A percentile compares a stretch with the other conserved stretches of the same genome.
phyloP scores from a whole-genome alignment of 1,284 basidiomycete genomes.

The Ceraceosorus guamensis region DNA sequence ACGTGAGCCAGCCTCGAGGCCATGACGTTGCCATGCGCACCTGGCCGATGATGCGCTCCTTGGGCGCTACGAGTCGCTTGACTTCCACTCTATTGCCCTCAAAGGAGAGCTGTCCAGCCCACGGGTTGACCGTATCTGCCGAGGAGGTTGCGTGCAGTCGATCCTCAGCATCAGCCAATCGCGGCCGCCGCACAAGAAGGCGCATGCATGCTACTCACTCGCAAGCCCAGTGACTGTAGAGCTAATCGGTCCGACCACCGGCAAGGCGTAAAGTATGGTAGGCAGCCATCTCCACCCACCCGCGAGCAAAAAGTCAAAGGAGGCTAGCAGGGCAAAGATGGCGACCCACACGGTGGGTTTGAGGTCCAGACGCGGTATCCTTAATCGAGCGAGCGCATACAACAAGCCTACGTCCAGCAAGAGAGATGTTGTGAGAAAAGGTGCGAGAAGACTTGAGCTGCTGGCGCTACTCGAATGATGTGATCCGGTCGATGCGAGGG shows the following conservation, averaged over 20 bases:
- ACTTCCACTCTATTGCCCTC: conserved; percentile 49
- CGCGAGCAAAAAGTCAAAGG: conserved; percentile 3
- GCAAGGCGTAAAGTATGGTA: background rate
- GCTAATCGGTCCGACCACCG: conserved; percentile 4
- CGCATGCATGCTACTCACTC: background rate
- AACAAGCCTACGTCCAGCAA: conserved; percentile 6
- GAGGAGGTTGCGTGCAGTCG: background rate
- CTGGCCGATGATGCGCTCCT: conserved; percentile 67
- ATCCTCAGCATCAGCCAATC: too few relatives aligned
- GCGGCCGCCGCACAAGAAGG: too few relatives aligned
- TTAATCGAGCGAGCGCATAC: conserved; percentile 1
- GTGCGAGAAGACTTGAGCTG: too few relatives aligned
- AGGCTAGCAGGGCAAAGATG: conserved; percentile 4
- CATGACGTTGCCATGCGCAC: too few relatives aligned
- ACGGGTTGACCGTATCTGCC: conserved; percentile 5
- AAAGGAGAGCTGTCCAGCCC: conserved; percentile 41
- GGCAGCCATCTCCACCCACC: conserved; percentile 9
- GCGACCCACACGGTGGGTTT: background rate
- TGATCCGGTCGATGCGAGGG: too few relatives aligned
- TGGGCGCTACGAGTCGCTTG: conserved; percentile 46
- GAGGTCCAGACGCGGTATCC: conserved; percentile 10
- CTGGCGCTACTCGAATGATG: too few relatives aligned
- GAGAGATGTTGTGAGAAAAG: conserved; percentile 5
- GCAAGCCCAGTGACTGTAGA: background rate
- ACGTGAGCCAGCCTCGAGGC: too few relatives aligned